A percentile compares a stretch with the other conserved stretches of the same genome.
Evolutionary conservation across 2,329 filamentous ascomycete genomes (phyloP).

Genomic region (Parasarocladium wereldwijsianum): DNA sequence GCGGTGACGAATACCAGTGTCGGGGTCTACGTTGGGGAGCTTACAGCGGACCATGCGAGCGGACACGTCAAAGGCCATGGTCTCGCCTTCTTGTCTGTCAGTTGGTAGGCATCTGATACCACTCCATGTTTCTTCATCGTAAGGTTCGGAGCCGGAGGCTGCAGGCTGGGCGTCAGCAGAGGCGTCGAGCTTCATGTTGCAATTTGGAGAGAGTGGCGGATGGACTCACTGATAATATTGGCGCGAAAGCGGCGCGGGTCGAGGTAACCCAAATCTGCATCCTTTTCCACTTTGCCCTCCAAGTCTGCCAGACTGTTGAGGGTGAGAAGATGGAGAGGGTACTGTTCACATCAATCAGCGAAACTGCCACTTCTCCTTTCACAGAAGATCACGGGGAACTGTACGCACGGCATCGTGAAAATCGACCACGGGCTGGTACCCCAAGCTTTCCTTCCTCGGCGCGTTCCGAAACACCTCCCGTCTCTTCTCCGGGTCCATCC

Average conservation of each 20-base stretch:
- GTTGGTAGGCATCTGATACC: constrained; percentile 35
- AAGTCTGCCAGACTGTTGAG: constrained; percentile 48
- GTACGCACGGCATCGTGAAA: constrained; percentile 59
- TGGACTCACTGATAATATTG: constrained; percentile 48
- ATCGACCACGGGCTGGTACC: constrained; percentile 49
- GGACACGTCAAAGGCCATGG: constrained; percentile 34
- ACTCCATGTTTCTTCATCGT: constrained; percentile 59
- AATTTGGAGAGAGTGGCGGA: not conserved
- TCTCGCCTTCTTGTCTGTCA: constrained; percentile 10
- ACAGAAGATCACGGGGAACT: no score
- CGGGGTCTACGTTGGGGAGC: constrained; percentile 54
- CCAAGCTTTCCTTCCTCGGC: constrained; percentile 39
- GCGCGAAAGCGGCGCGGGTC: constrained; percentile 53
- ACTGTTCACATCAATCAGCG: constrained; percentile 24
- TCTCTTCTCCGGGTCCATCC: constrained; percentile 42
- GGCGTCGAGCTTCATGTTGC: not conserved
- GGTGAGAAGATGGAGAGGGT: constrained; percentile 55
- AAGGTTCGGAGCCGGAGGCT: constrained; percentile 49
- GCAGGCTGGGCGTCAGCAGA: not conserved
- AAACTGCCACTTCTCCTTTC: no score
- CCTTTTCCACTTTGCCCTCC: constrained; percentile 38
- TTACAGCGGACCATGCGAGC: constrained; percentile 56
- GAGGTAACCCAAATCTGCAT: constrained; percentile 31
- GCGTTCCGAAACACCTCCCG: constrained; percentile 47
- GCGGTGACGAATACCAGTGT: constrained; percentile 38